These are phyloP conservation scores for Copromyces sp. DNA, from an alignment of 495 filamentous ascomycete genomes.

Conservation along the genomic window DNA sequence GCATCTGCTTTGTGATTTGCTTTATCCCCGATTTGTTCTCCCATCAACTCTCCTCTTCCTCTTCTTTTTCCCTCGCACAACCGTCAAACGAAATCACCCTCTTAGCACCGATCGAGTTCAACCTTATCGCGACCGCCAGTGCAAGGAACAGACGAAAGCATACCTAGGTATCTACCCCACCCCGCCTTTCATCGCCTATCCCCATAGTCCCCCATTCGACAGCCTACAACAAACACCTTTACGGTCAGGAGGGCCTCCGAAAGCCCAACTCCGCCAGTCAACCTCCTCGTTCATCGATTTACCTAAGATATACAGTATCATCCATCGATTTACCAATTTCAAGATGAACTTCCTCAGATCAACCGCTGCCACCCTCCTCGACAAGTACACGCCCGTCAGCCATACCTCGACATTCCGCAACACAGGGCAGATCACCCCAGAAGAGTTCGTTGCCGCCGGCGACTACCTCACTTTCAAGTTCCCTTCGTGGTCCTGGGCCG, in stretches of 20 bases:
- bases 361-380: slow-evolving; percentile 73
- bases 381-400: slow-evolving; percentile 77
- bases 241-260: background rate
- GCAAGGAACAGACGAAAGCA: background rate
- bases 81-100: background rate
- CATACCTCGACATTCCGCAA: slow-evolving; percentile 87
- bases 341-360: slow-evolving; percentile 59
- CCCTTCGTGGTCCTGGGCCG: slow-evolving; percentile 95
- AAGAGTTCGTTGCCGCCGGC: slow-evolving; percentile 91
- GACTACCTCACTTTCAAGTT: slow-evolving; percentile 99
- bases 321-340: background rate
- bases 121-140: background rate
- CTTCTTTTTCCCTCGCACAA: background rate
- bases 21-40: background rate
- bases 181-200: background rate
- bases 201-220: background rate
- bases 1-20: background rate
- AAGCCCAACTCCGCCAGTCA: background rate
- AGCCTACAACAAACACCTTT: background rate
- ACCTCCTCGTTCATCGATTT: background rate
- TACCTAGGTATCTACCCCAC: background rate
- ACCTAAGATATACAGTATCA: background rate
- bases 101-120: background rate
- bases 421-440: slow-evolving; percentile 91
- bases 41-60: background rate